phyloP scores from a whole-genome alignment of 2,329 filamentous ascomycete genomes.

The Aspergillus ibericus region DNA sequence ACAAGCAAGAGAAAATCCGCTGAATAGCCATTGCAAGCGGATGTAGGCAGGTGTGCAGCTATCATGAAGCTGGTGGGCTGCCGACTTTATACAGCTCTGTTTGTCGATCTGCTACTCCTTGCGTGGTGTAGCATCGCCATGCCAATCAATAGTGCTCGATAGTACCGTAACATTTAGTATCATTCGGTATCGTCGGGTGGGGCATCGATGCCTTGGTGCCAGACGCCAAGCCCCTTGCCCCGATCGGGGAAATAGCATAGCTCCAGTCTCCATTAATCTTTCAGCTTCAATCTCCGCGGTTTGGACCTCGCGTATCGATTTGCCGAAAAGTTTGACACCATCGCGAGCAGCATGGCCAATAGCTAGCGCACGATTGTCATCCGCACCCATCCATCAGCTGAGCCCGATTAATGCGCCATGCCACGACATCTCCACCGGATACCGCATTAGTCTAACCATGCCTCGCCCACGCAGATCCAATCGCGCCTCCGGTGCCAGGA shows the following conservation, averaged over 20 bases:
- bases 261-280: neutral
- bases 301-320: neutral
- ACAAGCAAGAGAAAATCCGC: neutral
- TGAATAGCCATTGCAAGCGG: neutral
- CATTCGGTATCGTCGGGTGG: neutral
- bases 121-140: no score
- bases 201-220: neutral
- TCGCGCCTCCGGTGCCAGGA: conserved; percentile 32
- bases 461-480: conserved; percentile 34
- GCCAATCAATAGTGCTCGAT: no score
- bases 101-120: no score
- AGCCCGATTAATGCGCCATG: neutral
- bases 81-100: neutral
- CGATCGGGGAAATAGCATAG: conserved; percentile 1
- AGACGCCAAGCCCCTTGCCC: conserved; percentile 4
- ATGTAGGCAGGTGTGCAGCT: neutral
- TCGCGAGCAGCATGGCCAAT: neutral
- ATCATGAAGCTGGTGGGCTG: neutral
- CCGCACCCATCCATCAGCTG: neutral
- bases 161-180: neutral
- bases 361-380: neutral
- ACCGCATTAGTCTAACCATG: conserved; percentile 21
- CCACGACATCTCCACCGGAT: neutral
- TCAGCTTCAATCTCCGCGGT: neutral
- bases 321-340: neutral